Base-by-base conservation (phyloP, 192 early-diverging fungal genomes). In the Coemansia reversa region DNA sequence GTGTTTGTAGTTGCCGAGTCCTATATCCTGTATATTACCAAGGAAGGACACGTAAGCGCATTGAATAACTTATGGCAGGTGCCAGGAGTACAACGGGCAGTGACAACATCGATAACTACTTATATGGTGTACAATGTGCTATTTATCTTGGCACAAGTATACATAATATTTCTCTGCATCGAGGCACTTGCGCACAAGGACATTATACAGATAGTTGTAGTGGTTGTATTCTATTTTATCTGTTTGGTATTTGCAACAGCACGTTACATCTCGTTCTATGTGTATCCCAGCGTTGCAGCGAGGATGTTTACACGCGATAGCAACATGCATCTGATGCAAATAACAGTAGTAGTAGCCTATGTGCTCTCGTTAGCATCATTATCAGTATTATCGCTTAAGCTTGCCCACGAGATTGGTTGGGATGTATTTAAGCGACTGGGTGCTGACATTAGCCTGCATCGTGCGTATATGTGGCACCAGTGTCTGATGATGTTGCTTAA, bases 341-440 rank as follows among this genome's bases (percentile, higher is more conserved):
- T 66, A 27, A 66, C 70, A 47, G 76, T 78, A 7, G 60, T 78
- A 25, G 53, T 57, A 14, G 30, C 39, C 18, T 78, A 78, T 49
- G 63, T 39, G 6, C 50, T 73, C 11, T 63, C 76, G 49, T 33
- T 78, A 4, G 55, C 60, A n/a, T 56, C 70, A n/a, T 63, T 78
- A 7, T 53, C 60, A 1, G 59, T 78, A 22, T 35, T 78, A 45
- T 72, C 76, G 51, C 69, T 67, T 58, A 72, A 72, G 60, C 76
- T 92, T n/a, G 79, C 74, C 50, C 69, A 70, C 55, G 76, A 73
- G 11, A 71, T 75, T 39, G 76, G 84, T 9, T 83, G 82, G 78
- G 72, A 56, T 48, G 70, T 81, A 47, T 79, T 69, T 65, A 75
- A 74, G 68, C 75, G 72, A 48, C 55, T 84, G 51, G 79, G 81